Base-by-base conservation (phyloP, 805 yeast genomes). In the Metschnikowia peoriensis region DNA sequence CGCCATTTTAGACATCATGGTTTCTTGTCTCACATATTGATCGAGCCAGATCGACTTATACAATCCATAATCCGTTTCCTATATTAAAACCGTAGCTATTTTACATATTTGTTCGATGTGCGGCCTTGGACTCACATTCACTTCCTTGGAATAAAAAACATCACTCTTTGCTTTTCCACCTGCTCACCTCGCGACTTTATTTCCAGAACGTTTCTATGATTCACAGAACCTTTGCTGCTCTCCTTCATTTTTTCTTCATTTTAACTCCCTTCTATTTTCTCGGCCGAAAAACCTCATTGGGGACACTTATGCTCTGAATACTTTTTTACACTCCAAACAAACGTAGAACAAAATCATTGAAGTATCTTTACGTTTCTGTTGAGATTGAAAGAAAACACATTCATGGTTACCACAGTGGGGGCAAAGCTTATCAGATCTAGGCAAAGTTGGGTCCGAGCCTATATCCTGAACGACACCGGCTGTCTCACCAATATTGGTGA, bases 401-500 rank as follows among this genome's bases (percentile, higher is more conserved):
- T 92, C 97, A 58, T 84, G 83, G 54, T 88, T 86, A 61, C 82
- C 85, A 71, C 99, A 94, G 50, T 80, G 78, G 3, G 97, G 97
- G 70, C 99, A 94, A 62, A 88, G 92, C 66, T 89, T 89, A 68
- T 93, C 94, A 1, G 97, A 88, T 59, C 97, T 79, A 50, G 99
- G 99, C 66, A 94, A 84, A 2, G 99, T 94, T n/a, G 98, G 98
- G 70, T 94, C 99, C 27, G 86, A 78, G 0, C 97, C 97, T 59
- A 94, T 88, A 69, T 93, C 98, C 67, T 89, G 92, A 39, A 94
- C 96, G 49, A 89, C 96, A 62, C 98, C 98, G 1, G 98, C 98
- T 1, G 97, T 93, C 66, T 89, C 97, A 38, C 89, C 97, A 58
- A 93, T 89, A 63, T 88, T 87, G 12, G 97, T 83, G 59, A 90